These are phyloP conservation scores for Blastocystis sp. DNA, from an alignment of 352 stramenopile species.

Conservation along the genomic window DNA sequence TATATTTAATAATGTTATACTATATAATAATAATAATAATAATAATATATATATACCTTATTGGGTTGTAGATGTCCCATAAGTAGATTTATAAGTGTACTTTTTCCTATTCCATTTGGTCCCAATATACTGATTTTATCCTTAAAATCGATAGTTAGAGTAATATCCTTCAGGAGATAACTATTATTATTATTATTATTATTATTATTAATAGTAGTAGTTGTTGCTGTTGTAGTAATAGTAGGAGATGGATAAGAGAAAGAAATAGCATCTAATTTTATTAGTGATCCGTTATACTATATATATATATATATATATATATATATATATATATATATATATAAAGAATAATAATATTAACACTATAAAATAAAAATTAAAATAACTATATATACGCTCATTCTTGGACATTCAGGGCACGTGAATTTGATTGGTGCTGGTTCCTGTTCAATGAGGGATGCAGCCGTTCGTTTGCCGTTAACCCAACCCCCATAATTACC, in stretches of 20 bases:
- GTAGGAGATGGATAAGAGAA: too few relatives aligned
- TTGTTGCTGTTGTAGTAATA: too few relatives aligned
- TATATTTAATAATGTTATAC: too few relatives aligned
- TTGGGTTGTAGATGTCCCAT: too few relatives aligned
- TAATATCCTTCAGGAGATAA: conserved; percentile 69
- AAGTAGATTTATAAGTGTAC: conserved; percentile 82
- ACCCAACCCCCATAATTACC: conserved; percentile 24
- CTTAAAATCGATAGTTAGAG: conserved; percentile 73
- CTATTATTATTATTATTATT: conserved; percentile 35
- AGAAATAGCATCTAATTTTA: conserved; percentile 38
- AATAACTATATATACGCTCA: not conserved
- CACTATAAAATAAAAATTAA: too few relatives aligned
- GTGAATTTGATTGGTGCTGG: conserved; percentile 38
- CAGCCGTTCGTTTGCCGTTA: conserved; percentile 26
- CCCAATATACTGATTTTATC: conserved; percentile 88
- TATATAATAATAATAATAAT: conserved; percentile 2
- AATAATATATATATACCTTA: conserved; percentile 16
- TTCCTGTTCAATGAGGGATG: conserved; percentile 16
- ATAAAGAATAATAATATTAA: too few relatives aligned
- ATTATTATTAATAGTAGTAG: too few relatives aligned
- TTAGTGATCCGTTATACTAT: conserved; percentile 38
- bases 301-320: too few relatives aligned
- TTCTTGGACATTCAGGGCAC: not conserved
- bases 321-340: too few relatives aligned
- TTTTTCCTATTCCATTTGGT: conserved; percentile 85